Evolutionary conservation across 768 basidiomycete genomes (phyloP).

Genomic region (Termitomyces sp.): DNA sequence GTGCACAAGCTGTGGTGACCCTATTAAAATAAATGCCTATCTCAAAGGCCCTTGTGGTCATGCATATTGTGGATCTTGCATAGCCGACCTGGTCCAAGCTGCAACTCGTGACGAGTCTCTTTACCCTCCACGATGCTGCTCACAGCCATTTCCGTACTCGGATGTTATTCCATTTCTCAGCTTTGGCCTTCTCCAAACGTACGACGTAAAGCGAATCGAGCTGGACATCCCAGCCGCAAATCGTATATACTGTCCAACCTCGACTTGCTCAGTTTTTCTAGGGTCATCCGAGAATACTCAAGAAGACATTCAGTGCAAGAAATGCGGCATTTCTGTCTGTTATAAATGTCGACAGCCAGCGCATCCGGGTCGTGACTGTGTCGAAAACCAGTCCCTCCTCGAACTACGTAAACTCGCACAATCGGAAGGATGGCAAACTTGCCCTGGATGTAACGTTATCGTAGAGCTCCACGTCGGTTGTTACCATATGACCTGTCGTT

Average conservation of each 20-base stretch:
- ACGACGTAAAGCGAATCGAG: constrained; percentile 11
- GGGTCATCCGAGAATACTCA: constrained; percentile 19
- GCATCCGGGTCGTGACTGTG: constrained; percentile 36
- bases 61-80: constrained; percentile 27
- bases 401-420: constrained; percentile 40
- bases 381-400: constrained; percentile 33
- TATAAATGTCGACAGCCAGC: constrained; percentile 39
- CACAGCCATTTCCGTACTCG: constrained; percentile 18
- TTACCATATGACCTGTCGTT: constrained; percentile 62
- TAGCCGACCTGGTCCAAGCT: constrained; percentile 25
- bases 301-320: constrained; percentile 25
- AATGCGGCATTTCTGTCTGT: constrained; percentile 39
- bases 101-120: constrained; percentile 34
- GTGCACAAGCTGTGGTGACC: constrained; percentile 14
- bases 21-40: not conserved
- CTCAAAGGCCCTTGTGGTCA: constrained; percentile 31
- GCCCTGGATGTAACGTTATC: constrained; percentile 50
- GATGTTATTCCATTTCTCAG: constrained; percentile 5
- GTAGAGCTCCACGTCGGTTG: constrained; percentile 55
- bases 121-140: constrained; percentile 36
- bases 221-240: constrained; percentile 11
- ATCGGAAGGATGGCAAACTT: constrained; percentile 52
- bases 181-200: not conserved
- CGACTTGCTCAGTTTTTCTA: constrained; percentile 37
- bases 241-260: constrained; percentile 21